Percentiles rank a stretch among this genome's conserved stretches.
Evolutionary conservation across 371 early-diverging fungal species (phyloP).

Genomic region (Dinochytrium kinnereticum): DNA sequence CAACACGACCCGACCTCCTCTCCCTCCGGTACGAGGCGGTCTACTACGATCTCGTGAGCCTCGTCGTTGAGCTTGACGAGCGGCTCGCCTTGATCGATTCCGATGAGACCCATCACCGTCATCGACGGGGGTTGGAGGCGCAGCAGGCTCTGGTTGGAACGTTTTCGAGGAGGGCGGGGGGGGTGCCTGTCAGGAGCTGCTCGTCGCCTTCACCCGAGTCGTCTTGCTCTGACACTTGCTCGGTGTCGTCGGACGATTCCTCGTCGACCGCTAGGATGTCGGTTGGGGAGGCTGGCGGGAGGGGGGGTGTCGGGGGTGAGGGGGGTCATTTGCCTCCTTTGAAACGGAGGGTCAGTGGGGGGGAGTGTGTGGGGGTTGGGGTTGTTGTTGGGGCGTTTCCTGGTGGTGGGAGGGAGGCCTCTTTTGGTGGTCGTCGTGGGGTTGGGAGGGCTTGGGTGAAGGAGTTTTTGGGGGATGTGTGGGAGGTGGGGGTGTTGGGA

Average conservation of each 20-base stretch:
- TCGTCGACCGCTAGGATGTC: not conserved
- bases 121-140: not conserved
- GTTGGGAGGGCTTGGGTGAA: not conserved
- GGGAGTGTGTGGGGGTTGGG: too few species aligned
- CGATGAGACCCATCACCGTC: not conserved
- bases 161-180: not conserved
- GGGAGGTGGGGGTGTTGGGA: not conserved
- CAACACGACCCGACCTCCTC: not conserved
- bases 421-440: not conserved
- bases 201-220: constrained; percentile 5
- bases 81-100: constrained; percentile 12
- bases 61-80: constrained; percentile 39
- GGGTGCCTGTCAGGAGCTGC: not conserved
- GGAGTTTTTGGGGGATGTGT: too few species aligned
- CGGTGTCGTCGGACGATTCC: constrained; percentile 3
- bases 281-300: not conserved
- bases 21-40: constrained; percentile 31
- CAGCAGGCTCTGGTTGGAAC: not conserved
- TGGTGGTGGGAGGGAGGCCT: too few species aligned
- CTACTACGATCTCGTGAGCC: constrained; percentile 33
- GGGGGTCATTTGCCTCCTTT: too few species aligned
- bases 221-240: constrained; percentile 6
- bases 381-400: too few species aligned
- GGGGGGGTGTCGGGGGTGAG: too few species aligned
- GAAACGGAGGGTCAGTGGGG: too few species aligned